Evolutionary conservation across 2,329 filamentous ascomycete genomes (phyloP).

Genomic region (Penicillium decumbens): DNA sequence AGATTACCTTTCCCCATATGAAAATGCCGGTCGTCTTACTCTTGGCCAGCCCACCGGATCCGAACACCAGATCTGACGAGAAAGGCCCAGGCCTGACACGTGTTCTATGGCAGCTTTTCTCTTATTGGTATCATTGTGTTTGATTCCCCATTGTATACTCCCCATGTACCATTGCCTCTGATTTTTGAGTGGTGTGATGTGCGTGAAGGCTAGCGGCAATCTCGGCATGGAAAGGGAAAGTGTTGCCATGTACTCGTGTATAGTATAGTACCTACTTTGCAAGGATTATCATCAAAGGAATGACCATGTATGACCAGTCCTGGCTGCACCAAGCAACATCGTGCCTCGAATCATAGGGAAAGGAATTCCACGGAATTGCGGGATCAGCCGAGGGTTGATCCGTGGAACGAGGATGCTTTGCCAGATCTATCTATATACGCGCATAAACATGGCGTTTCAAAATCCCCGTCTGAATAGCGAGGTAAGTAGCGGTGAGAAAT

Average conservation of each 20-base stretch:
- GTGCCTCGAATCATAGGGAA: neutral
- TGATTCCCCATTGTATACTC: conserved; percentile 14
- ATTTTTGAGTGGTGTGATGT: conserved; percentile 3
- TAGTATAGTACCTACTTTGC: conserved; percentile 16
- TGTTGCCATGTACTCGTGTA: conserved; percentile 7
- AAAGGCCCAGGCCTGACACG: neutral
- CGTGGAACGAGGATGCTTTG: conserved; percentile 11
- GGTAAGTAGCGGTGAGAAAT: neutral
- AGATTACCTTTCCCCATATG: neutral
- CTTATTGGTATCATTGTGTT: neutral
- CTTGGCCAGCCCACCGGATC: conserved; percentile 1
- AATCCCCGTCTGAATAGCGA: too few relatives aligned
- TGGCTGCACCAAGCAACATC: conserved; percentile 1
- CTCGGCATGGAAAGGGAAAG: neutral
- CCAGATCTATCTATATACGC: neutral
- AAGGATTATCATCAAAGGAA: conserved; percentile 13
- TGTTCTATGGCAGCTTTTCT: neutral
- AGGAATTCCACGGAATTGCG: conserved; percentile 2
- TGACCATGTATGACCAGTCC: conserved; percentile 11
- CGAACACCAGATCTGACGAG: conserved; percentile 1
- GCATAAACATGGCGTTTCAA: too few relatives aligned
- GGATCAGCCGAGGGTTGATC: conserved; percentile 11
- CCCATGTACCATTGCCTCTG: conserved; percentile 12
- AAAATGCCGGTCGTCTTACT: too few relatives aligned
- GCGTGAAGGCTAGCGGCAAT: neutral